Conservation (phyloP, 2,329 filamentous ascomycete genomes). For the Coniochaeta sp. region DNA sequence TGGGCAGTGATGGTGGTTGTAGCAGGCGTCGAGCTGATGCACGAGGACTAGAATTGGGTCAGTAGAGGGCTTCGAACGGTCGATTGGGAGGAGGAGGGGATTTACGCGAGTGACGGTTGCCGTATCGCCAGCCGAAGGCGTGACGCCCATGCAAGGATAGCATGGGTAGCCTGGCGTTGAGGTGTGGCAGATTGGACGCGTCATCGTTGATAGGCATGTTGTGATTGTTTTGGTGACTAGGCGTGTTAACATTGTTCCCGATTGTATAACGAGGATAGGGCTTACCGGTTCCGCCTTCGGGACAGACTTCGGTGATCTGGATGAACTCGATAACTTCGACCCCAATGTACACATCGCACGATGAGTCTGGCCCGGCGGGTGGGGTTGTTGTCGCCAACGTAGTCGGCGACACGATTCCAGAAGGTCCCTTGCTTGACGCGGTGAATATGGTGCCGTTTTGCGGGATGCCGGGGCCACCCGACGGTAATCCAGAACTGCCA, state of each 20-base stretch:
- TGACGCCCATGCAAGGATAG: conserved; percentile 20
- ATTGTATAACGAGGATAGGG: too few species aligned
- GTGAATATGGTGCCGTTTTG: background rate
- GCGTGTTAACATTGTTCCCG: background rate
- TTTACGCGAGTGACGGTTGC: conserved; percentile 19
- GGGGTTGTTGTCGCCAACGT: background rate
- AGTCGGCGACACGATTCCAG: background rate
- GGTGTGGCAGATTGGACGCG: conserved; percentile 20
- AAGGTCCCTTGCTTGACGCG: background rate
- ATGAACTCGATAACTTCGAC: conserved; percentile 23
- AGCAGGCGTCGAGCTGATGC: conserved; percentile 8
- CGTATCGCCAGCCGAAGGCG: conserved; percentile 11
- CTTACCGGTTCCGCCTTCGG: conserved; percentile 14
- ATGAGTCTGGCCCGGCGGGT: background rate
- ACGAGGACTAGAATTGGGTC: conserved; percentile 12
- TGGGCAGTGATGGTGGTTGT: conserved; percentile 16
- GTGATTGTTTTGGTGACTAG: conserved; percentile 14
- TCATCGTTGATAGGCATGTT: conserved; percentile 14
- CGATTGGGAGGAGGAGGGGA: background rate
- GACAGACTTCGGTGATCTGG: conserved; percentile 20
- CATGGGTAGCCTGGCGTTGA: conserved; percentile 16
- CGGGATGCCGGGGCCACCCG: background rate
- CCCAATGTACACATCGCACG: conserved; percentile 18
- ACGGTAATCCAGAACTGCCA: background rate
- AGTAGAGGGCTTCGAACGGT: background rate